Base-by-base conservation (phyloP, 306 rosid genomes). In the Begonia peltatifolia region DNA sequence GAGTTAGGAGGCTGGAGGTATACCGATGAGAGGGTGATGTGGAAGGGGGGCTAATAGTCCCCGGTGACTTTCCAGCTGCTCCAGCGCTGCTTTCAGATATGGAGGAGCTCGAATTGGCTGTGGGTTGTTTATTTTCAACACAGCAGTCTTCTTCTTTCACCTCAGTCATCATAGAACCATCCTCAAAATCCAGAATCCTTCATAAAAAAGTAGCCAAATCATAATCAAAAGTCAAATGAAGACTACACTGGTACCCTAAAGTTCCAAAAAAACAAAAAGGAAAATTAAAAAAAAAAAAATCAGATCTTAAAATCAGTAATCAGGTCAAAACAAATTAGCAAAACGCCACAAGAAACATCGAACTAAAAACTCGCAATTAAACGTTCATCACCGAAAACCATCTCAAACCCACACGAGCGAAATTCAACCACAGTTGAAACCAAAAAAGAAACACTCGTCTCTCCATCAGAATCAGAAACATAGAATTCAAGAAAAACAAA, bases 101-200 rank as follows among this genome's bases (percentile, higher is more conserved):
- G 63, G 97, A 82, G 22, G 94, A 90, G 75, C 86, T 75, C 13
- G 94, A 76, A 46, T 88, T 88, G 54, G 83, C 86, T 14, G 82
- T 76, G 11, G 87, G 68, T 74, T 86, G 94, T 62, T 86, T 90
- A 79, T 90, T 90, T 86, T 83, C 99, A 57, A 65, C 75, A 75
- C 96, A 83, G 63, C 76, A 70, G 76, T 80, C 94, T 68, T 89
- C 96, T 14, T 68, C 61, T 67, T 81, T 81, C 65, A 53, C 61
- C 60, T 65, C 95, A 47, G 65, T 75, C 92, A 84, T 83, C 71
- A 74, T 71, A 58, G 47, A 64, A 64, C 42, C 73, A 76, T 63
- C 75, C 62, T 72, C 74, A 63, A 78, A 74, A 66, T 72, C 74
- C 75, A 53, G 57, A 76, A 63, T 59, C 69, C 50, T 47, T 62